Conservation (phyloP, 352 stramenopile genomes). For the Globisporangium abappressorium region DNA sequence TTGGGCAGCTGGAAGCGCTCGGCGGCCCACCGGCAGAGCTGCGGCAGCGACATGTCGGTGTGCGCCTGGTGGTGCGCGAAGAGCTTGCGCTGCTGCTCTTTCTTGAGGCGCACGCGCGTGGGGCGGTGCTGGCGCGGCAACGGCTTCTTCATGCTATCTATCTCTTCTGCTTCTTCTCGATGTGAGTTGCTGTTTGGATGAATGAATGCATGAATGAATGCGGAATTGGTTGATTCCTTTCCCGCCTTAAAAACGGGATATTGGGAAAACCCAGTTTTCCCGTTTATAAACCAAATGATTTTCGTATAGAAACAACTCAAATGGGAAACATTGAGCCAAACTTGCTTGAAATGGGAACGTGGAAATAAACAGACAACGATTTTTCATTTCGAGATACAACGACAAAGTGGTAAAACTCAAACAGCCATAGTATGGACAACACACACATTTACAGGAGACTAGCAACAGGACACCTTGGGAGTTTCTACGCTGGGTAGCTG, state of each 20-base stretch:
- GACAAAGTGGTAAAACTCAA: not conserved
- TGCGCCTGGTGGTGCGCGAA: not conserved
- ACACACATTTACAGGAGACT: not conserved
- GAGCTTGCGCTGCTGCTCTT: conserved; percentile 1
- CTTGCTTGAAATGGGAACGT: too few species aligned
- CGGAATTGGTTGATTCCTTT: not conserved
- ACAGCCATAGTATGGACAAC: not conserved
- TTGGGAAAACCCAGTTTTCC: not conserved
- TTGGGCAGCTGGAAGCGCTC: conserved; percentile 1
- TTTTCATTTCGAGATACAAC: not conserved
- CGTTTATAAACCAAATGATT: not conserved
- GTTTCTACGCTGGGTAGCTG: not conserved
- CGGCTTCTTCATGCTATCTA: not conserved
- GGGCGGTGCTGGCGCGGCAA: not conserved
- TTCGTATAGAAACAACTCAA: not conserved
- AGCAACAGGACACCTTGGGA: not conserved
- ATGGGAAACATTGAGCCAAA: not conserved
- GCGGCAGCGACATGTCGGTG: not conserved
- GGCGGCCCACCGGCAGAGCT: not conserved
- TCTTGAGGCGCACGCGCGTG: not conserved
- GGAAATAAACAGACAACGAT: too few species aligned
- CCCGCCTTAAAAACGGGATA: not conserved
- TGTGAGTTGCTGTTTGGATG: not conserved
- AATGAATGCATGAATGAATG: not conserved
- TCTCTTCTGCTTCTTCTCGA: not conserved